Evolutionary conservation across 306 rosid genomes (phyloP).

Genomic region (Styphnolobium japonicum): DNA sequence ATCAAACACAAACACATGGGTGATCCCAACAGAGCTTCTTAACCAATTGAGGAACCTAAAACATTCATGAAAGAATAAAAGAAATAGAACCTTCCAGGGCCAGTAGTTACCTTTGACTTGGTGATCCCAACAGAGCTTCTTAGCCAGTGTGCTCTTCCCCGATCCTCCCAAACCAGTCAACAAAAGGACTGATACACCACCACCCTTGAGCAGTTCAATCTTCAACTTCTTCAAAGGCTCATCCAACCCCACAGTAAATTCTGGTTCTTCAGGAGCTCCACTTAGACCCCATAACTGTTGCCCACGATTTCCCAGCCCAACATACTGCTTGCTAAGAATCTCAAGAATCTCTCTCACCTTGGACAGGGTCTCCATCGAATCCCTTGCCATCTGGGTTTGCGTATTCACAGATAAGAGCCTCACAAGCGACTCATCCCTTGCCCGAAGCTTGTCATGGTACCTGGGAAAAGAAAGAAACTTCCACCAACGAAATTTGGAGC

Average conservation of each 20-base stretch:
- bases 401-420: neutral
- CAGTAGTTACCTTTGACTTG: slow-evolving; percentile 41
- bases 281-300: neutral
- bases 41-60: neutral
- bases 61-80: neutral
- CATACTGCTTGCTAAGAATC: neutral
- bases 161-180: slow-evolving; percentile 60
- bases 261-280: slow-evolving; percentile 38
- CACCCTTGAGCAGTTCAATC: slow-evolving; percentile 35
- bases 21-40: neutral
- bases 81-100: neutral
- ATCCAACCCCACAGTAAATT: slow-evolving; percentile 42
- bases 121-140: slow-evolving; percentile 43
- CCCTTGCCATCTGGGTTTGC: neutral
- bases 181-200: slow-evolving; percentile 13
- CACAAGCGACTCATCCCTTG: neutral
- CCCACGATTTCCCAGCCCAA: neutral
- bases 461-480: neutral
- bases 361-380: neutral
- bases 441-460: slow-evolving; percentile 9
- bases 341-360: neutral
- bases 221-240: slow-evolving; percentile 34
- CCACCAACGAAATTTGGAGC: slow-evolving; percentile 31
- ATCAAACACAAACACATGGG: neutral
- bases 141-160: slow-evolving; percentile 61